Evolutionary conservation across 257 asterid genomes (phyloP), one percentile per base, ranked within the genome.

Genomic region (Lantana camara): DNA sequence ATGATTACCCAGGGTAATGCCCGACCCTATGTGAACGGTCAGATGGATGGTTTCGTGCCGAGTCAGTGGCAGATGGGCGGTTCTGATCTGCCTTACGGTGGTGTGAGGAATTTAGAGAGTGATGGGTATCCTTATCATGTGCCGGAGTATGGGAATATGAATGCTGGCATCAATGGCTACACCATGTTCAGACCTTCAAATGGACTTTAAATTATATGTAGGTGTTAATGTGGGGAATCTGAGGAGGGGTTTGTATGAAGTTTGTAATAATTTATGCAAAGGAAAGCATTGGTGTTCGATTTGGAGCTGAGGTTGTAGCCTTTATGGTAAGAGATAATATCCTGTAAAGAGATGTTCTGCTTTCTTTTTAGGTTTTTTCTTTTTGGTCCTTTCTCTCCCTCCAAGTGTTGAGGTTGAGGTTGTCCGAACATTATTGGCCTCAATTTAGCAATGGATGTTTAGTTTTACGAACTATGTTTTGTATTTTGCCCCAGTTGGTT

Each of bases 61-160:
- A 75, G 63, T 71, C 91, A 84, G 54, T 91, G 96, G 98, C 92
- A 80, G 59, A 80, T 91, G 89, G 71, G 63, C 5, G 75, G 85
- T 68, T 80, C 86, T 12, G 91, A 86, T 63, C 60, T 77, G 57
- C 67, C 82, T 2, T 76, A 34, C 56, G 1, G 72, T 73, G 73
- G 69, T 60, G 63, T 48, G 60, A 63, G 86, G 71, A 81, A 73
- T 64, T 58, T 63, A 53, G 91, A 81, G 24, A 73, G 57, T 5
- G 86, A 82, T 48, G 85, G 85, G 24, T 78, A 77, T 66, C 74
- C 81, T 3, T 82, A 79, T 68, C 86, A 77, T 34, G 19, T 71
- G n/a, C 77, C 80, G 0, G 97, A 92, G 41, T 89, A 86, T 75
- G 60, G 77, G 23, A 82, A 80, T 5, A 27, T 70, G 41, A 40